phyloP scores from a whole-genome alignment of 305 asterid species.

The Rubia tinctorum region DNA sequence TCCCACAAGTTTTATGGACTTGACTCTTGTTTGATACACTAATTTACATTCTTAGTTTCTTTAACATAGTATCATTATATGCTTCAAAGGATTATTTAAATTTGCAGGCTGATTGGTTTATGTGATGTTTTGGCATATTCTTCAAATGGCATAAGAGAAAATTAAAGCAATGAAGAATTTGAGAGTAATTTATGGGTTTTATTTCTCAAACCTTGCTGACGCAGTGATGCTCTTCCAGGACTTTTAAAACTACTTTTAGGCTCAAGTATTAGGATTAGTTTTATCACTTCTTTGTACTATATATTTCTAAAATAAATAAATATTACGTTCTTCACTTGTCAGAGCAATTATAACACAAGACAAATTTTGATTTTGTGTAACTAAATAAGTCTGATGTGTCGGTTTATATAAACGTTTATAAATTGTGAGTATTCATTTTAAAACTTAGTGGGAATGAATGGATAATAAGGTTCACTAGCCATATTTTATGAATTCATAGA shows the following conservation, averaged over 20 bases:
- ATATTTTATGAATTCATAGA: too few relatives aligned
- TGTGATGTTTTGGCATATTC: slow-evolving; percentile 37
- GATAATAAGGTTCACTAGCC: background rate
- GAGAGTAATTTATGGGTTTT: slow-evolving; percentile 52
- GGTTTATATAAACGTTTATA: background rate
- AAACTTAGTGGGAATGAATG: background rate
- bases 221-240: slow-evolving; percentile 61
- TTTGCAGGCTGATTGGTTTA: slow-evolving; percentile 3
- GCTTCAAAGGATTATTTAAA: background rate
- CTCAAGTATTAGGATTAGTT: background rate
- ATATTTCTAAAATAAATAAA: too few relatives aligned
- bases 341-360: background rate
- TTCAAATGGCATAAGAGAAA: slow-evolving; percentile 56
- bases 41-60: background rate
- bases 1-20: slow-evolving; percentile 51
- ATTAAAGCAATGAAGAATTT: slow-evolving; percentile 21
- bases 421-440: background rate
- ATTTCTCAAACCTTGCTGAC: slow-evolving; percentile 65
- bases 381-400: background rate
- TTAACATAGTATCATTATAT: background rate
- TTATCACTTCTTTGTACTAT: background rate
- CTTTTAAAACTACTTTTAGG: slow-evolving; percentile 25
- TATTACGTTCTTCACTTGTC: background rate
- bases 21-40: background rate
- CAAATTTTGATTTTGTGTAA: background rate